phyloP scores from a whole-genome alignment of 140 eudicot genomes.

The Oenanthe javanica region DNA sequence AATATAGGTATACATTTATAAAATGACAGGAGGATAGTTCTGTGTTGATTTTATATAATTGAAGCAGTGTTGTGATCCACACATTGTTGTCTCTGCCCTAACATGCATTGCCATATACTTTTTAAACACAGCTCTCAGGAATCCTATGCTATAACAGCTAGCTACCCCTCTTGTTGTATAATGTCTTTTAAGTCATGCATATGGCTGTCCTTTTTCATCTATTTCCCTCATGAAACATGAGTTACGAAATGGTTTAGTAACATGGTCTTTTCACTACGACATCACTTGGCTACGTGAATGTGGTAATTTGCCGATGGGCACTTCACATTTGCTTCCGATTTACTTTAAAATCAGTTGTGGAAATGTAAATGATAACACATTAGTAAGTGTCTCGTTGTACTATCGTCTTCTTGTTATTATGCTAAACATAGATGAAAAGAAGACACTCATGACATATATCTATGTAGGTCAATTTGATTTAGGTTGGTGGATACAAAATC shows the following conservation, averaged over 20 bases:
- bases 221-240: not conserved
- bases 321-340: not conserved
- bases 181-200: constrained; percentile 4
- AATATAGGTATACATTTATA: not conserved
- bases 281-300: no score
- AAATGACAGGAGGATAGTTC: constrained; percentile 6
- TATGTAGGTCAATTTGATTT: not conserved
- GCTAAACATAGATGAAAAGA: not conserved
- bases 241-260: not conserved
- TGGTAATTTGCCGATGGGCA: not conserved
- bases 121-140: constrained; percentile 15
- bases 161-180: not conserved
- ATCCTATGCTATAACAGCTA: constrained; percentile 18
- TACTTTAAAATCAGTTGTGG: no score
- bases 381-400: no score
- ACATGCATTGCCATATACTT: constrained; percentile 49
- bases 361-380: not conserved
- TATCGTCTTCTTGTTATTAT: not conserved
- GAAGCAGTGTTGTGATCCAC: constrained; percentile 37
- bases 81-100: constrained; percentile 58
- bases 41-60: not conserved
- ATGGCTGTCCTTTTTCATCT: constrained; percentile 2
- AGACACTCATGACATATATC: not conserved
- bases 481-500: not conserved
- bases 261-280: not conserved